These are phyloP conservation scores for Salix brachista DNA, from an alignment of 345 rosid genomes.

Conservation along the genomic window DNA sequence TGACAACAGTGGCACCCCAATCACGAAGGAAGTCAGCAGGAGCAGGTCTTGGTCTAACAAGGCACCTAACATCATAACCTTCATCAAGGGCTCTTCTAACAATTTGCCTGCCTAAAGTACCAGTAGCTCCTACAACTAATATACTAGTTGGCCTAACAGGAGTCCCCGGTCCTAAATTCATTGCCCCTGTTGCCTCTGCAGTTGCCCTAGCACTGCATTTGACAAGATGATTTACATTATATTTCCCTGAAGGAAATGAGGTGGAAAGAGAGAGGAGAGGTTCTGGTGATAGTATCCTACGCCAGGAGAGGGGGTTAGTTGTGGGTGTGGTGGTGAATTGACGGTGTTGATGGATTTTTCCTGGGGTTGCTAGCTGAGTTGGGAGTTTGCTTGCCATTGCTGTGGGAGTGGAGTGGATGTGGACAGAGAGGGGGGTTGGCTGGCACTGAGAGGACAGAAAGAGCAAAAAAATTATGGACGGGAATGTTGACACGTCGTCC, in stretches of 20 bases:
- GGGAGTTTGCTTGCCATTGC: conserved; percentile 56
- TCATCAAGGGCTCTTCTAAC: conserved; percentile 90
- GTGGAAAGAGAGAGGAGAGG: conserved; percentile 20
- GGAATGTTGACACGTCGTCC: conserved; percentile 40
- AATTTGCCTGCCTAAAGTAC: conserved; percentile 86
- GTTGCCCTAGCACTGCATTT: conserved; percentile 25
- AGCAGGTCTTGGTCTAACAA: conserved; percentile 87
- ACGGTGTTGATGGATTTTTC: conserved; percentile 23
- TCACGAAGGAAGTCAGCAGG: conserved; percentile 94
- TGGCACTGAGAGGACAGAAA: neutral
- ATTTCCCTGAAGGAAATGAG: conserved; percentile 27
- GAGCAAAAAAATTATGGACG: conserved; percentile 27
- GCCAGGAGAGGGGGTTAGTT: conserved; percentile 35
- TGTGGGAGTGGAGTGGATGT: neutral
- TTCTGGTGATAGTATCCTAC: conserved; percentile 35
- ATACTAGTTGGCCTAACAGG: conserved; percentile 74
- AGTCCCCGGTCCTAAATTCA: conserved; percentile 75
- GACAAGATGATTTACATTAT: conserved; percentile 20
- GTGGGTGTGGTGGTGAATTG: neutral
- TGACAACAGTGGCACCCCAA: conserved; percentile 96
- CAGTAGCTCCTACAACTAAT: conserved; percentile 83
- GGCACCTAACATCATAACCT: conserved; percentile 88
- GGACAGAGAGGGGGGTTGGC: neutral
- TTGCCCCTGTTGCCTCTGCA: conserved; percentile 26
- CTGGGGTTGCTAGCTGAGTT: conserved; percentile 45